Evolutionary conservation across 164 flowering plant genomes (phyloP), one percentile per base, ranked within the genome.

Genomic region (Dillenia suffruticosa): DNA sequence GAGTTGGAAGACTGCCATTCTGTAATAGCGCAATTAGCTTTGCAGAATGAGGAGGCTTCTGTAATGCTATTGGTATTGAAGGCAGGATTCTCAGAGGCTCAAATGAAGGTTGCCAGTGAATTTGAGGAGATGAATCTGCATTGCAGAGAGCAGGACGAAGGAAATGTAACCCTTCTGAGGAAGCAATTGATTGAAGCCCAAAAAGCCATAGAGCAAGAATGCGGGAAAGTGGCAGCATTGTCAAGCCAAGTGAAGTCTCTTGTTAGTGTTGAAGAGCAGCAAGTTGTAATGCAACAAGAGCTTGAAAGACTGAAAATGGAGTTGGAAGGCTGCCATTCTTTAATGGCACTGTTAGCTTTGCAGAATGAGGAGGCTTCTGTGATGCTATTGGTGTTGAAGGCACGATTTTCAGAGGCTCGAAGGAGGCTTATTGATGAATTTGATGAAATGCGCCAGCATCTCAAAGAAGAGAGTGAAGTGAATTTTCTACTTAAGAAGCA

Each of bases 31-130:
- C 70, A 83, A 61, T 56, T 81, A 79, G 76, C 56, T 66, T 52
- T 82, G 69, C 75, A 76, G 54, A 74, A 75, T 67, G 83, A 81
- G 65, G 90, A 85, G 70, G 53, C 56, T 45, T 74, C 81, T 12
- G 26, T 78, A 59, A 73, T 78, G 78, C 44, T 72, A 44, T 57
- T 77, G 50, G 76, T 76, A 51, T 66, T 81, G 67, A 73, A 69
- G 52, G 61, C 71, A 9, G 81, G 68, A 56, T 53, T 78, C 54
- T 56, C 67, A 16, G 84, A 84, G 56, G 72, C 74, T 12, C 64
- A 60, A 44, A 57, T 50, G 48, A 75, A 68, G 70, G 59, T 72
- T 69, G 57, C 44, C n/a, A 59, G 52, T 59, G 67, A 59, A 32
- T 55, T 56, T 56, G 63, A 51, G 16, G 69, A 70, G 57, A 49